phyloP scores from a whole-genome alignment of 2,329 filamentous ascomycete genomes.

The Pseudohalonectria lignicola region DNA sequence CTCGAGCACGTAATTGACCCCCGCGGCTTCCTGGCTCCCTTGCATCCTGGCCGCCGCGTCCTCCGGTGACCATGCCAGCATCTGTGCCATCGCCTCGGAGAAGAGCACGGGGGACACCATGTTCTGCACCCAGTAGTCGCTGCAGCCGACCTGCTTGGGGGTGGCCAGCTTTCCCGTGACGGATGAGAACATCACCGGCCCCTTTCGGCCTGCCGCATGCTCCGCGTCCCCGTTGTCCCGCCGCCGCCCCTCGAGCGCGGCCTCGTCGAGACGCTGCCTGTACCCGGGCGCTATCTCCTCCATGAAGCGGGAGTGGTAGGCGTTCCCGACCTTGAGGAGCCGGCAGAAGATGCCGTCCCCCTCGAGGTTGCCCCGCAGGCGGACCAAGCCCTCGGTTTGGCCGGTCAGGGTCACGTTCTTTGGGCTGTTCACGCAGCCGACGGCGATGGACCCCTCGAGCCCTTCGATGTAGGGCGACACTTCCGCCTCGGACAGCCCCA shows the following conservation, averaged over 20 bases:
- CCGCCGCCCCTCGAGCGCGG: background rate
- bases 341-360: conserved; percentile 1
- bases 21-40: background rate
- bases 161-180: conserved; percentile 6
- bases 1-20: conserved; percentile 13
- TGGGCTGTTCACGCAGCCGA: conserved; percentile 23
- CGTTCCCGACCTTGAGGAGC: conserved; percentile 16
- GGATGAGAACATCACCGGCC: conserved; percentile 12
- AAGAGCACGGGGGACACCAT: conserved; percentile 16
- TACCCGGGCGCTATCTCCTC: conserved; percentile 9
- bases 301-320: conserved; percentile 23
- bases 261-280: conserved; percentile 6
- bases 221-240: background rate
- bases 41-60: conserved; percentile 7
- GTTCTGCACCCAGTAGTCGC: conserved; percentile 16
- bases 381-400: background rate
- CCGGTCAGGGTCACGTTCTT: conserved; percentile 25
- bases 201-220: background rate
- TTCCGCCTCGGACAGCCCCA: conserved; percentile 24
- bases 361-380: background rate
- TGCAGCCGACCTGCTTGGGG: conserved; percentile 3
- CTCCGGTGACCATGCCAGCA: background rate
- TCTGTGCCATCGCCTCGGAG: conserved; percentile 10
- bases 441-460: too few species aligned
- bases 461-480: conserved; percentile 11